Conservation (phyloP, 371 early-diverging fungal genomes). For the Mortierella sp. region DNA sequence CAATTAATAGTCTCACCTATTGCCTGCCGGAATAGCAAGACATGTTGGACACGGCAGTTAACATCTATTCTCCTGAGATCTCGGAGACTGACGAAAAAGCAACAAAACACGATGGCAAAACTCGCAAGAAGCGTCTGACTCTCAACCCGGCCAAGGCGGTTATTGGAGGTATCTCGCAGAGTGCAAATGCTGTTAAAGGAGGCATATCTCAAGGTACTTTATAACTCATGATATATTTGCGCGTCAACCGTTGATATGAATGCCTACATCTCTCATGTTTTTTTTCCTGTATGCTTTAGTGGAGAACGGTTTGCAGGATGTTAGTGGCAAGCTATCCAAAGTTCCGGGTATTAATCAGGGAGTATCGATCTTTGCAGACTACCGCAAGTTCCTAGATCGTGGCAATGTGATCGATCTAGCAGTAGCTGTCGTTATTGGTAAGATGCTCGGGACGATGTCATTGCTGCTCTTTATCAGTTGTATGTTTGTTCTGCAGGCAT, state of each 20-base stretch:
- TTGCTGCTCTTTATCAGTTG: no score
- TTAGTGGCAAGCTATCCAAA: slow-evolving; percentile 34
- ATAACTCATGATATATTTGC: not conserved
- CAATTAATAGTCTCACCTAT: no score
- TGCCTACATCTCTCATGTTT: not conserved
- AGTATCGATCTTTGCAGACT: slow-evolving; percentile 49
- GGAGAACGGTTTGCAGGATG: slow-evolving; percentile 29
- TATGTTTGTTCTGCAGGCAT: no score
- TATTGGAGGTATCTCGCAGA: slow-evolving; percentile 27
- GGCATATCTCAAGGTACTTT: slow-evolving; percentile 13
- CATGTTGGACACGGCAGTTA: not conserved
- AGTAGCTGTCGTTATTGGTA: slow-evolving; percentile 65
- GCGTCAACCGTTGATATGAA: no score
- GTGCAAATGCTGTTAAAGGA: slow-evolving; percentile 25
- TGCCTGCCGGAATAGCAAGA: no score
- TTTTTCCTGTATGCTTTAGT: slow-evolving; percentile 7
- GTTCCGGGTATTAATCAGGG: slow-evolving; percentile 44
- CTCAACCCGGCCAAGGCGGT: slow-evolving; percentile 36
- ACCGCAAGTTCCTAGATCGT: slow-evolving; percentile 57
- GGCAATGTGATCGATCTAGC: slow-evolving; percentile 65
- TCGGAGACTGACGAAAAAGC: slow-evolving; percentile 1
- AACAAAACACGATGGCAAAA: not conserved
- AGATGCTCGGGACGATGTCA: no score
- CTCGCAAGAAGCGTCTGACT: slow-evolving; percentile 7
- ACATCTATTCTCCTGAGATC: slow-evolving; percentile 3